These are phyloP conservation scores for Hypoxylon sp. DNA, from an alignment of 2,329 filamentous ascomycete genomes.

Conservation along the genomic window DNA sequence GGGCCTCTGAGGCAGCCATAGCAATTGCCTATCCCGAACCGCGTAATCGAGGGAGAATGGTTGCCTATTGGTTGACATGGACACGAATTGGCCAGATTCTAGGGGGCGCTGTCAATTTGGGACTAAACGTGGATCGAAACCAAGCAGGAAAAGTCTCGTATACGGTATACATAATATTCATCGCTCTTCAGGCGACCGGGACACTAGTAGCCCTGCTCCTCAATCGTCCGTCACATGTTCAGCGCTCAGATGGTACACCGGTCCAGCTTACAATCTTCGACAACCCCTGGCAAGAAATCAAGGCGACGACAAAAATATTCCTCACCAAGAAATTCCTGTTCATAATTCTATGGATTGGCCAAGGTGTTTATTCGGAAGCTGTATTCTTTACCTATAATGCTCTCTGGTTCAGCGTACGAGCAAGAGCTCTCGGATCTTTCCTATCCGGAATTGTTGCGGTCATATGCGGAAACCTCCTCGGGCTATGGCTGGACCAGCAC, in stretches of 20 bases:
- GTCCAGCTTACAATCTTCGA: slow-evolving; percentile 73
- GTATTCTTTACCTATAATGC: slow-evolving; percentile 80
- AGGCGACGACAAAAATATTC: slow-evolving; percentile 71
- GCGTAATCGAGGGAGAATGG: slow-evolving; percentile 73
- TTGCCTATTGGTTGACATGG: slow-evolving; percentile 77
- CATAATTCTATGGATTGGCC: slow-evolving; percentile 76
- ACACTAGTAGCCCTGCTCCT: slow-evolving; percentile 76
- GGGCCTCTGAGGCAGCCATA: slow-evolving; percentile 82
- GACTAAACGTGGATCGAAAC: slow-evolving; percentile 71
- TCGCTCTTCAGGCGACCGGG: slow-evolving; percentile 76
- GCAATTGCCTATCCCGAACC: slow-evolving; percentile 81
- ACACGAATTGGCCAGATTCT: slow-evolving; percentile 76
- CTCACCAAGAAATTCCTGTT: slow-evolving; percentile 74
- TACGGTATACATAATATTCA: slow-evolving; percentile 78
- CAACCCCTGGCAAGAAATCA: slow-evolving; percentile 71
- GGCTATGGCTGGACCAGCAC: slow-evolving; percentile 74
- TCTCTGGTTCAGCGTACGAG: slow-evolving; percentile 78
- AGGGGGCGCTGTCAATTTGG: slow-evolving; percentile 79
- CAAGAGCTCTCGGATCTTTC: slow-evolving; percentile 79
- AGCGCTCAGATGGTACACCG: slow-evolving; percentile 74
- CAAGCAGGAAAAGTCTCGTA: slow-evolving; percentile 77
- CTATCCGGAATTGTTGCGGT: slow-evolving; percentile 78
- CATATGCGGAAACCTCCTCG: slow-evolving; percentile 75
- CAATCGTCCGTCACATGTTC: slow-evolving; percentile 72
- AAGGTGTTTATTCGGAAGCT: slow-evolving; percentile 79